Conservation (phyloP, 2,329 filamentous ascomycete genomes). For the Purpureocillium takamizusanense region DNA sequence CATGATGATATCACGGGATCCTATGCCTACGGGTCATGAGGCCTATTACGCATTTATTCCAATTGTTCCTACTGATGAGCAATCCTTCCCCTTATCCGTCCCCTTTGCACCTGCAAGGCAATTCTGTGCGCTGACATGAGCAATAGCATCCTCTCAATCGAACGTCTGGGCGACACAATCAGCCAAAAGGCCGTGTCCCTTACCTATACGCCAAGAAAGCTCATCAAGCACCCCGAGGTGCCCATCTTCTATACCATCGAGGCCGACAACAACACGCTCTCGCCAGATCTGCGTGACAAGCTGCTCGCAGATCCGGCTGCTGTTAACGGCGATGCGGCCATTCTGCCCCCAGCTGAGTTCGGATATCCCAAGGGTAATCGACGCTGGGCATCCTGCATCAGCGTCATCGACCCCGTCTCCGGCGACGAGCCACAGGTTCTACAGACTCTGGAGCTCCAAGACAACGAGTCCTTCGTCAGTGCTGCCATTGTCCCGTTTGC, state of each 20-base stretch:
- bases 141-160: slow-evolving; percentile 76
- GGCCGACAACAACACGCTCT: slow-evolving; percentile 84
- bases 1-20: slow-evolving; percentile 59
- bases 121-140: neutral
- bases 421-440: slow-evolving; percentile 60
- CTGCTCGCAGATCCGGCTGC: slow-evolving; percentile 63
- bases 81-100: slow-evolving; percentile 9
- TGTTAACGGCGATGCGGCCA: slow-evolving; percentile 62
- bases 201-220: slow-evolving; percentile 80
- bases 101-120: neutral
- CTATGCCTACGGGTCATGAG: slow-evolving; percentile 48
- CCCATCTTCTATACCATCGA: slow-evolving; percentile 92
- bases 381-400: slow-evolving; percentile 94
- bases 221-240: slow-evolving; percentile 79
- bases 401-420: slow-evolving; percentile 70
- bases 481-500: slow-evolving; percentile 77
- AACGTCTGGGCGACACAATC: slow-evolving; percentile 76
- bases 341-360: slow-evolving; percentile 72
- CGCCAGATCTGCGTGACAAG: slow-evolving; percentile 65
- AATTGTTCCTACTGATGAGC: slow-evolving; percentile 96
- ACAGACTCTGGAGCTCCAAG: slow-evolving; percentile 70
- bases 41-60: slow-evolving; percentile 47
- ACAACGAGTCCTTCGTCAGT: slow-evolving; percentile 89
- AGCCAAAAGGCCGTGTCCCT: slow-evolving; percentile 81
- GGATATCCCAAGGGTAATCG: slow-evolving; percentile 76